These are phyloP conservation scores for Aeminium ludgeri DNA, from an alignment of 495 filamentous ascomycete species.

Conservation along the genomic window DNA sequence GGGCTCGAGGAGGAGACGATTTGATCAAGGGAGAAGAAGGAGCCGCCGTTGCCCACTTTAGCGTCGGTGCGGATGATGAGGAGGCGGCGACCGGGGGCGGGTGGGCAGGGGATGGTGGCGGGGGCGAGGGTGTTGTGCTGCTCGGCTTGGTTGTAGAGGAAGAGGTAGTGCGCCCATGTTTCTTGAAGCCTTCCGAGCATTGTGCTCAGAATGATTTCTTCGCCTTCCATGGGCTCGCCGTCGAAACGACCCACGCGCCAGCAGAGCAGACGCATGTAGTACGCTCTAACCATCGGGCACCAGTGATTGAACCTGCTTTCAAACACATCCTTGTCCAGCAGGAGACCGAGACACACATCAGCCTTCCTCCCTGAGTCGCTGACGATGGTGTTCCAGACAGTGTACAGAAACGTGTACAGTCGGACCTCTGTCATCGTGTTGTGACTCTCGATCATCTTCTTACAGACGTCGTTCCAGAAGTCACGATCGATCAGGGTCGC, in stretches of 20 bases:
- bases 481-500: slow-evolving; percentile 50
- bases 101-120: slow-evolving; percentile 68
- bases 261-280: slow-evolving; percentile 84
- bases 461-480: slow-evolving; percentile 78
- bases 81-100: slow-evolving; percentile 78
- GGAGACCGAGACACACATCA: slow-evolving; percentile 57
- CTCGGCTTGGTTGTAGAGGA: slow-evolving; percentile 48
- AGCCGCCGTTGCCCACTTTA: slow-evolving; percentile 28
- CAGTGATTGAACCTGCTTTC: slow-evolving; percentile 83
- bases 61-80: slow-evolving; percentile 83
- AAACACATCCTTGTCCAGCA: slow-evolving; percentile 64
- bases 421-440: slow-evolving; percentile 91
- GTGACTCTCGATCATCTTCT: slow-evolving; percentile 68
- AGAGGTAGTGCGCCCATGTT: slow-evolving; percentile 66
- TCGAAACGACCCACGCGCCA: slow-evolving; percentile 78
- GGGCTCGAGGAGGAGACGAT: slow-evolving; percentile 29
- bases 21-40: slow-evolving; percentile 51
- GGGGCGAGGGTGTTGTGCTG: slow-evolving; percentile 36
- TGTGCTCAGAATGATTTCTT: slow-evolving; percentile 47
- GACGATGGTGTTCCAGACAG: slow-evolving; percentile 59
- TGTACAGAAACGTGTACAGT: slow-evolving; percentile 70
- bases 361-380: slow-evolving; percentile 52
- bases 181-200: slow-evolving; percentile 53
- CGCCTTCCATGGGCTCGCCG: slow-evolving; percentile 34
- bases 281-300: slow-evolving; percentile 96